These are phyloP conservation scores for Paradendryphiella salina DNA, from an alignment of 2,329 filamentous ascomycete genomes.

Conservation along the genomic window DNA sequence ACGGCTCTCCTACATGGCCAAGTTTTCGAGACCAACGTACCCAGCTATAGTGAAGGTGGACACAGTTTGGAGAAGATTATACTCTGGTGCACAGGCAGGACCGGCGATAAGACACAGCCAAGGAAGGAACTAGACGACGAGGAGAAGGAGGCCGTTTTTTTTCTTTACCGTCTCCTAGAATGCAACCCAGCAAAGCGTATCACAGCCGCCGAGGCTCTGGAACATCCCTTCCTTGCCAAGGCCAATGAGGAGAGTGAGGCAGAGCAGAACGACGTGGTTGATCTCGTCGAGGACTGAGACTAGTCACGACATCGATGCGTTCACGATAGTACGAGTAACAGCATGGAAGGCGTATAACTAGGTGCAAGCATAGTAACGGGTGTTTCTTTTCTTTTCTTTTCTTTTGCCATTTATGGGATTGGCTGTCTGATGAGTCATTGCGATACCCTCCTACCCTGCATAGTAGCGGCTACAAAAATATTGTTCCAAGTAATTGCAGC, in stretches of 20 bases:
- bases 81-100: constrained; percentile 86
- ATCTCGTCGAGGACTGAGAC: constrained; percentile 30
- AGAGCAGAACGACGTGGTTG: constrained; percentile 43
- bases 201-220: constrained; percentile 72
- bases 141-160: constrained; percentile 73
- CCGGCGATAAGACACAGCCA: constrained; percentile 55
- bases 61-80: constrained; percentile 93
- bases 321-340: constrained; percentile 23
- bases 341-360: constrained; percentile 30
- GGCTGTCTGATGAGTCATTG: constrained; percentile 26
- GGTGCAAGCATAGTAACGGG: constrained; percentile 30
- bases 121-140: constrained; percentile 63
- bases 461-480: background rate
- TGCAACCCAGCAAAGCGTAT: constrained; percentile 74
- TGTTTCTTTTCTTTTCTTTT: constrained; percentile 40
- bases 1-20: constrained; percentile 85
- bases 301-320: constrained; percentile 16
- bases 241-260: constrained; percentile 35
- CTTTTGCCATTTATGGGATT: constrained; percentile 23
- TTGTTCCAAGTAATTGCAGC: background rate
- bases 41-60: constrained; percentile 81
- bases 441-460: constrained; percentile 35
- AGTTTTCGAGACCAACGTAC: constrained; percentile 89
- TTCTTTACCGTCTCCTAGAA: constrained; percentile 73
- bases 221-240: constrained; percentile 67